These are phyloP conservation scores for Epichloe amarillans DNA, from an alignment of 2,329 filamentous ascomycete genomes.

Conservation along the genomic window DNA sequence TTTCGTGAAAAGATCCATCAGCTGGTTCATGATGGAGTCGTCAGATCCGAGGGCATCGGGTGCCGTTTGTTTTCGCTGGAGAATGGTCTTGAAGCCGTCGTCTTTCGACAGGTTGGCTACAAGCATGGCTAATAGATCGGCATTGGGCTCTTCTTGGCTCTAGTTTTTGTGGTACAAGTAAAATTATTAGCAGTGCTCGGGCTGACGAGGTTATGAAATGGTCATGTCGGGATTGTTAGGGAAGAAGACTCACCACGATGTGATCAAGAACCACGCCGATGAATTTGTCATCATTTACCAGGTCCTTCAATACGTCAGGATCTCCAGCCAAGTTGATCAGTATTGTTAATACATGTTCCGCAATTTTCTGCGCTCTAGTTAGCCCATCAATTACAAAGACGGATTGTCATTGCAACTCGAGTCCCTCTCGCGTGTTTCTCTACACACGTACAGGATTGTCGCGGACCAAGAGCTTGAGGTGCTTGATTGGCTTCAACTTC, in stretches of 20 bases:
- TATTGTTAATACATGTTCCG: constrained; percentile 84
- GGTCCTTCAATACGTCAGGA: constrained; percentile 54
- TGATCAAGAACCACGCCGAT: constrained; percentile 58
- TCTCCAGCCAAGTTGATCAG: constrained; percentile 79
- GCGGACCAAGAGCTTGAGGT: constrained; percentile 74
- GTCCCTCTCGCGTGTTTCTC: background rate
- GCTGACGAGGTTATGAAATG: no score
- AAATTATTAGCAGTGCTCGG: no score
- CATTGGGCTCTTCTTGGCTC: constrained; percentile 64
- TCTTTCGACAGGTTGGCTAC: constrained; percentile 84
- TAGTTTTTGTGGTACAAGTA: constrained; percentile 17
- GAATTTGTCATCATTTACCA: constrained; percentile 71
- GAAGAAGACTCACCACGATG: constrained; percentile 49
- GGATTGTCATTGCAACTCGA: background rate
- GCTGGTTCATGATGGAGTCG: constrained; percentile 67
- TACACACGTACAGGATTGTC: constrained; percentile 58
- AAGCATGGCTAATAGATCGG: constrained; percentile 79
- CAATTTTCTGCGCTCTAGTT: constrained; percentile 50
- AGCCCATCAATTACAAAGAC: background rate
- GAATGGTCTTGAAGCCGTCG: constrained; percentile 54
- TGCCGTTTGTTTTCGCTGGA: constrained; percentile 52
- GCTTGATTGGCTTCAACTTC: constrained; percentile 64
- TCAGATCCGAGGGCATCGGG: constrained; percentile 62
- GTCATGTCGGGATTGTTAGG: background rate
- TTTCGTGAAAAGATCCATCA: constrained; percentile 93